phyloP scores from a whole-genome alignment of 495 filamentous ascomycete genomes.

The Penicillium roqueforti region DNA sequence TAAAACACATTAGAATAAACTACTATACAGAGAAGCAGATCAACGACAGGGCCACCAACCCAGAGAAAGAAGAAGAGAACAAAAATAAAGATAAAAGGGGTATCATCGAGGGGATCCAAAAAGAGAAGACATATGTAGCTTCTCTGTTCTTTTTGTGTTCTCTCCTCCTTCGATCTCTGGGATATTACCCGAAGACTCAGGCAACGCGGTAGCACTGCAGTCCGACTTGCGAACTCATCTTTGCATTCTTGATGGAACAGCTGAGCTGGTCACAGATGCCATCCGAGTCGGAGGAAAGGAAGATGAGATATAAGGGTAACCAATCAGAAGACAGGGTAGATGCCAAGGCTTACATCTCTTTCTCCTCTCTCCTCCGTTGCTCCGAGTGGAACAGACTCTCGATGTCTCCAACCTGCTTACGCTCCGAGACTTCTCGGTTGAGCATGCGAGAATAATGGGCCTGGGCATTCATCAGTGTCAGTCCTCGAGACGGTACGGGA shows the following conservation, averaged over 20 bases:
- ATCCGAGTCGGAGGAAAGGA: slow-evolving; percentile 1
- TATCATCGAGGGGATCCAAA: slow-evolving; percentile 5
- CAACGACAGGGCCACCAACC: slow-evolving; percentile 2
- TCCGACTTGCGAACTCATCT: not conserved
- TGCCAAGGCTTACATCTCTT: slow-evolving; percentile 15
- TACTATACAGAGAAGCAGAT: slow-evolving; percentile 21
- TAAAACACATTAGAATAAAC: slow-evolving; percentile 13
- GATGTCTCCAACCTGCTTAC: slow-evolving; percentile 83
- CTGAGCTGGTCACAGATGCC: slow-evolving; percentile 1
- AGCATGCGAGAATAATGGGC: slow-evolving; percentile 47
- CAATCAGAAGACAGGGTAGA: not conserved
- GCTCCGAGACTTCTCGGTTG: slow-evolving; percentile 70
- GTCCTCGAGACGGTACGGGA: slow-evolving; percentile 65
- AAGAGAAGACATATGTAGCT: not conserved
- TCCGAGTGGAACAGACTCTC: slow-evolving; percentile 52
- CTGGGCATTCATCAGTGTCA: slow-evolving; percentile 69
- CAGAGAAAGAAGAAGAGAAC: slow-evolving; percentile 5
- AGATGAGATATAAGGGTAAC: no score
- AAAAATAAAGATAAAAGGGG: slow-evolving; percentile 6
- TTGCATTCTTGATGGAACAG: not conserved
- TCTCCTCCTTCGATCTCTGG: not conserved
- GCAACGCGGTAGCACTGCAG: not conserved
- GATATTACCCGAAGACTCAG: slow-evolving; percentile 3
- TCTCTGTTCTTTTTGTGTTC: not conserved
- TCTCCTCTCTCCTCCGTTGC: slow-evolving; percentile 21